Evolutionary conservation across 78 protist species (phyloP).

Genomic region (Blattamonas nauphoetae): DNA sequence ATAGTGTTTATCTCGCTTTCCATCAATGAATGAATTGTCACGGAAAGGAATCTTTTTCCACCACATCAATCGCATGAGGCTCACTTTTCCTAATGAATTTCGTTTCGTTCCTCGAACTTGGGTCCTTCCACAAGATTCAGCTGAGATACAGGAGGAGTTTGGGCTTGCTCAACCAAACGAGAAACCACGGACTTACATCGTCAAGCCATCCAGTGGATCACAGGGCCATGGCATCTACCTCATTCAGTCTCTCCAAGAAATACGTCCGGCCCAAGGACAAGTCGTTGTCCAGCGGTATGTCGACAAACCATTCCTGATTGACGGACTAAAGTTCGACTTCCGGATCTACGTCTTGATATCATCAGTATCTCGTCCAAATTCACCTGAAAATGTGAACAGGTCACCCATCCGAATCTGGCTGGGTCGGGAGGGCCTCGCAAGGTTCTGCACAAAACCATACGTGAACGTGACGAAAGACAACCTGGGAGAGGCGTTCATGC

Average conservation of each 20-base stretch:
- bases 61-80: background rate
- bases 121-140: background rate
- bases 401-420: background rate
- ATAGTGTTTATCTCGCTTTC: background rate
- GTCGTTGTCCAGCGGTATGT: conserved; percentile 15
- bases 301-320: background rate
- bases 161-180: background rate
- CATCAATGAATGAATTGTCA: background rate
- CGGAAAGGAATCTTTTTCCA: background rate
- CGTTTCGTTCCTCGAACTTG: background rate
- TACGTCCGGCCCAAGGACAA: background rate
- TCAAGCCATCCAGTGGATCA: background rate
- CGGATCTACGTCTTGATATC: background rate
- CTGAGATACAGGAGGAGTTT: background rate
- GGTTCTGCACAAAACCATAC: conserved; percentile 2
- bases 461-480: background rate
- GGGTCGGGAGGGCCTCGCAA: background rate
- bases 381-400: too few species aligned
- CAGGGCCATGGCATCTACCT: background rate
- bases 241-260: background rate
- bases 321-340: conserved; percentile 5
- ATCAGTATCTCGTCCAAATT: too few species aligned
- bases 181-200: background rate
- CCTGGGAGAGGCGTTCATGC: background rate
- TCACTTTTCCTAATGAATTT: background rate